Evolutionary conservation across 1,139 yeast species (phyloP), one percentile per base, ranked within the genome.

Genomic region (Scheffersomyces stambukii): DNA sequence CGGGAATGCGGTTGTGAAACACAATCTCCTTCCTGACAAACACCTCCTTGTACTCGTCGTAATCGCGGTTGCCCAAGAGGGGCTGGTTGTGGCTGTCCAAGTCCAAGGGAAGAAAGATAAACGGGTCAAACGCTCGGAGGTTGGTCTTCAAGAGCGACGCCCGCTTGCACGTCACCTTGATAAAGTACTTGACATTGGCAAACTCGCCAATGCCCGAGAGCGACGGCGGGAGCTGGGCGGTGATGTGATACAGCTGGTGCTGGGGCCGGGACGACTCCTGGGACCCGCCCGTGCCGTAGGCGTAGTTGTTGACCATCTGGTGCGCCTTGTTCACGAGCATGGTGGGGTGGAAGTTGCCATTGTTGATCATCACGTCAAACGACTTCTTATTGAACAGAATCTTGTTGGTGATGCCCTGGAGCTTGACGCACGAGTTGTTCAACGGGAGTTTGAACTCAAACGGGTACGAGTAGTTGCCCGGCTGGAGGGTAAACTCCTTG

Each of bases 111-210:
- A 72, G 46, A 36, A 77, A 74, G 2, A 60, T 54, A 40, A 78
- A 74, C 2, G 79, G 78, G 30, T 66, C 71, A 25, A 49, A 51
- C 5, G 68, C 53, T 25, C 82, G 54, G 23, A 71, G 48, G 38
- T 75, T 77, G 23, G 65, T 38, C 37, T 72, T 73, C 31, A 77
- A 50, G 25, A 77, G 46, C 4, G 79, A 68, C 2, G 80, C 58
- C 31, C 81, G 52, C 35, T 70, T 73, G 27, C 78, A 76, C 0
- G 83, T 77, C 7, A 66, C 82, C 46, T 77, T 77, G 31, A 78
- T 59, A 42, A 66, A 75, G 44, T 77, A 77, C 25, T 62, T 59
- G 24, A 78, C 53, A 3, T 60, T 51, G 8, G 78, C 81, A 40
- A 52, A 49, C 7, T 64, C 64, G 3, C 66, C 70, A 33, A 65